Evolutionary conservation across 441 rosid genomes (phyloP), one percentile per base, ranked within the genome.

Genomic region (Erodium texanum): DNA sequence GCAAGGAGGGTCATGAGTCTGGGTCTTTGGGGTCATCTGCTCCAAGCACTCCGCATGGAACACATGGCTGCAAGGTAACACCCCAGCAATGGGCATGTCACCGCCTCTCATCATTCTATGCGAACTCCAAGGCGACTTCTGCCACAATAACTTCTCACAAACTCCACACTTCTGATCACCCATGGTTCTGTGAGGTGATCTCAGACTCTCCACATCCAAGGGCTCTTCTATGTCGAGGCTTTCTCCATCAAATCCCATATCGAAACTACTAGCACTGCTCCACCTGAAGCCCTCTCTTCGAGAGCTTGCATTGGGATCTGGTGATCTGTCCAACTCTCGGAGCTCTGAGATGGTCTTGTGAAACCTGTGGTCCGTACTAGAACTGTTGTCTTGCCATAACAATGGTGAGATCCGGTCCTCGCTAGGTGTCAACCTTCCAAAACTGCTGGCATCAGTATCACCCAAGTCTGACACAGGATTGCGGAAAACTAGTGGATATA

Each of bases 1-100:
- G 74, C 98, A 93, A 36, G 84, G 85, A 20, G 97, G 98, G 41
- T 93, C 96, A 66, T 81, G 82, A 24, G 75, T 79, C 69, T 90
- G 87, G 64, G 77, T 64, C 68, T 86, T 84, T 18, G 94, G 85
- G 1, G 92, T 85, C 68, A 80, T 76, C 73, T 93, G 87, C 65
- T 93, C 98, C 84, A 93, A 82, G 79, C 98, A 93, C 69, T 93
- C 97, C 1, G 92, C 89, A 73, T 93, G 98, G 76, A 82, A 93
- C 63, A 89, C 89, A 29, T 93, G 98, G 66, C 91, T 79, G 75
- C 97, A 93, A 1, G 92, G 82, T 61, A 93, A 82, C 16, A 93
- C 80, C 34, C 94, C 94, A 50, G 97, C 83, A 36, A 73, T 73
- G 32, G 96, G 97, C 94, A 89, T 84, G 75, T 90, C 97, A 36